phyloP scores from a whole-genome alignment of 176 grass and related monocot species.

The Bothriochloa decipiens region DNA sequence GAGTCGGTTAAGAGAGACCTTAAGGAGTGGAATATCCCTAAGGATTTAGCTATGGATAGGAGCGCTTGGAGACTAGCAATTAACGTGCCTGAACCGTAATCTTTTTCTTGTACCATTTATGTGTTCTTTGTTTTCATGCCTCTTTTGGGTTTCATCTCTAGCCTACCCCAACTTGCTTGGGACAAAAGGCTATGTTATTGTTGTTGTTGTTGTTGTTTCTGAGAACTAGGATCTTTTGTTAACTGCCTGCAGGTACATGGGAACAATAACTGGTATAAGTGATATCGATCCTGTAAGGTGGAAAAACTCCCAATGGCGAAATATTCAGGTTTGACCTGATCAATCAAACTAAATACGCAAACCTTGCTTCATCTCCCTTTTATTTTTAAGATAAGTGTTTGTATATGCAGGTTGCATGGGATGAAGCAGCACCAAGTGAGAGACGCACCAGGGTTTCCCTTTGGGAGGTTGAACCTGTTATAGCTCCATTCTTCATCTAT shows the following conservation, averaged over 20 bases:
- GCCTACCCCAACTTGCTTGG: too few species aligned
- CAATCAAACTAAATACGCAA: slow-evolving; percentile 29
- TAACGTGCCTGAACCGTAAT: too few species aligned
- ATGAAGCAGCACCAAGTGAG: slow-evolving; percentile 73
- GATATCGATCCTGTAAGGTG: slow-evolving; percentile 77
- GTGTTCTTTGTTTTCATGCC: too few species aligned
- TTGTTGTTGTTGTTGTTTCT: too few species aligned
- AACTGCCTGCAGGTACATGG: slow-evolving; percentile 68
- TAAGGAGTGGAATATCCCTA: too few species aligned
- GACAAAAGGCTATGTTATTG: too few species aligned
- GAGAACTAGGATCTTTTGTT: slow-evolving; percentile 9
- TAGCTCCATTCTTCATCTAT: slow-evolving; percentile 69
- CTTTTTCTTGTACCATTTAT: too few species aligned
- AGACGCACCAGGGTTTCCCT: slow-evolving; percentile 71
- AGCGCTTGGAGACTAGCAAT: too few species aligned
- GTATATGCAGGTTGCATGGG: slow-evolving; percentile 76
- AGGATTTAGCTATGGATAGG: too few species aligned
- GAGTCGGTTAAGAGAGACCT: too few species aligned
- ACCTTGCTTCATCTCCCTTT: slow-evolving; percentile 5
- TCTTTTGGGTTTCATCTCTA: too few species aligned
- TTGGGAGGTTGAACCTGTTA: slow-evolving; percentile 78
- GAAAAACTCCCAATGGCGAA: slow-evolving; percentile 80
- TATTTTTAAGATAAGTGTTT: slow-evolving; percentile 41
- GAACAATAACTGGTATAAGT: slow-evolving; percentile 73
- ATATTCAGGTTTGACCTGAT: slow-evolving; percentile 67